Evolutionary conservation across 257 asterid species (phyloP).

Genomic region (Penstemon eatonii): DNA sequence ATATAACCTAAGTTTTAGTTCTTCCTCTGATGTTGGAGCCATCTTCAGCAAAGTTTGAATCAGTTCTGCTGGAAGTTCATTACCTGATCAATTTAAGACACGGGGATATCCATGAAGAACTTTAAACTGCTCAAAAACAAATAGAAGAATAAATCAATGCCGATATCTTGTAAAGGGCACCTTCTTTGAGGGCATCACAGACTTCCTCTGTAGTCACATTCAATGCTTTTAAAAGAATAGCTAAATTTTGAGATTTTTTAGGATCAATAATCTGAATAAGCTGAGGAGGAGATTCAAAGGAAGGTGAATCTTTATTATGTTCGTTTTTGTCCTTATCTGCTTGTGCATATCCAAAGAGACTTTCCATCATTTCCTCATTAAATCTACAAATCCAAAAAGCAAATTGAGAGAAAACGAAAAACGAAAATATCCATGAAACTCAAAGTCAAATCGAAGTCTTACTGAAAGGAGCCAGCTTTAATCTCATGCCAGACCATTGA

Average conservation of each 20-base stretch:
- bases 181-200: slow-evolving; percentile 78
- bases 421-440: slow-evolving; percentile 1
- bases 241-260: slow-evolving; percentile 84
- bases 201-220: slow-evolving; percentile 81
- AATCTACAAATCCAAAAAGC: slow-evolving; percentile 47
- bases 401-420: neutral
- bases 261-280: slow-evolving; percentile 36
- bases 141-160: no score
- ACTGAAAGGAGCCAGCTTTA: slow-evolving; percentile 97
- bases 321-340: slow-evolving; percentile 51
- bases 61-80: slow-evolving; percentile 16
- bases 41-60: no score
- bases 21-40: slow-evolving; percentile 50
- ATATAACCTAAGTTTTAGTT: slow-evolving; percentile 75
- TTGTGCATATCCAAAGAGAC: slow-evolving; percentile 68
- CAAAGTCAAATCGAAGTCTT: slow-evolving; percentile 31
- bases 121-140: no score
- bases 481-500: slow-evolving; percentile 98
- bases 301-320: slow-evolving; percentile 39
- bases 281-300: slow-evolving; percentile 44
- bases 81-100: slow-evolving; percentile 21
- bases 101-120: neutral
- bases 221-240: slow-evolving; percentile 42
- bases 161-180: slow-evolving; percentile 30
- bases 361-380: slow-evolving; percentile 95